These are phyloP conservation scores for Paracamarosporium sp. DNA, from an alignment of 2,329 filamentous ascomycete genomes.

Conservation along the genomic window DNA sequence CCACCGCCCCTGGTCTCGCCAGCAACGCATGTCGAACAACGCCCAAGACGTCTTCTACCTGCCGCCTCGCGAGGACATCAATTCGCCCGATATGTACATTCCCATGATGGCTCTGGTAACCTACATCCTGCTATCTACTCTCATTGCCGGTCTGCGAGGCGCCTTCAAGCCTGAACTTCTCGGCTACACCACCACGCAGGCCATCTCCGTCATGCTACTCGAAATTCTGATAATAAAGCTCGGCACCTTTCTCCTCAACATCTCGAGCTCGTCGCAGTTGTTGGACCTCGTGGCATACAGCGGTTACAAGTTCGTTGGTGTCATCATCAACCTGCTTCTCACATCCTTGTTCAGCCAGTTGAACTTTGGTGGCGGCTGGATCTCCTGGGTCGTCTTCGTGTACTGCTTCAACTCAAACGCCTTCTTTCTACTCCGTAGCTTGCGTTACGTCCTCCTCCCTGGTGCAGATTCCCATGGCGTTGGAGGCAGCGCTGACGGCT, in stretches of 20 bases:
- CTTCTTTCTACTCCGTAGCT: conserved; percentile 90
- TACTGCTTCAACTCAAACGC: conserved; percentile 96
- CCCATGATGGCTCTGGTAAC: conserved; percentile 96
- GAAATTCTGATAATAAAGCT: conserved; percentile 92
- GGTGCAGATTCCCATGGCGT: conserved; percentile 56
- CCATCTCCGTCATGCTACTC: conserved; percentile 80
- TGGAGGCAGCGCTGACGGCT: conserved; percentile 58
- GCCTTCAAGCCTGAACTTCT: conserved; percentile 94
- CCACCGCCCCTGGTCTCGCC: conserved; percentile 95
- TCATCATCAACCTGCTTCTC: conserved; percentile 85
- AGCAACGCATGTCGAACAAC: conserved; percentile 71
- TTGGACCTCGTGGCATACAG: conserved; percentile 95
- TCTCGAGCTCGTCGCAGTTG: conserved; percentile 91
- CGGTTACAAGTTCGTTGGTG: conserved; percentile 98
- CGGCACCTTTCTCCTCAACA: conserved; percentile 90
- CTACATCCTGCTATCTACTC: conserved; percentile 91
- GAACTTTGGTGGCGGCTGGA: conserved; percentile 83
- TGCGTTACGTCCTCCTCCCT: conserved; percentile 94
- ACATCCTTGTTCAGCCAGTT: conserved; percentile 69
- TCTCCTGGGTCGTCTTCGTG: conserved; percentile 85
- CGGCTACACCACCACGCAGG: conserved; percentile 85
- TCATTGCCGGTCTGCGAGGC: conserved; percentile 87
- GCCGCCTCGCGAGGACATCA: conserved; percentile 92
- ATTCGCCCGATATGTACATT: conserved; percentile 99
- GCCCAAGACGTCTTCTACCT: conserved; percentile 74